Evolutionary conservation across 352 stramenopile genomes (phyloP).

Genomic region (Salisapilia sapeloensis): DNA sequence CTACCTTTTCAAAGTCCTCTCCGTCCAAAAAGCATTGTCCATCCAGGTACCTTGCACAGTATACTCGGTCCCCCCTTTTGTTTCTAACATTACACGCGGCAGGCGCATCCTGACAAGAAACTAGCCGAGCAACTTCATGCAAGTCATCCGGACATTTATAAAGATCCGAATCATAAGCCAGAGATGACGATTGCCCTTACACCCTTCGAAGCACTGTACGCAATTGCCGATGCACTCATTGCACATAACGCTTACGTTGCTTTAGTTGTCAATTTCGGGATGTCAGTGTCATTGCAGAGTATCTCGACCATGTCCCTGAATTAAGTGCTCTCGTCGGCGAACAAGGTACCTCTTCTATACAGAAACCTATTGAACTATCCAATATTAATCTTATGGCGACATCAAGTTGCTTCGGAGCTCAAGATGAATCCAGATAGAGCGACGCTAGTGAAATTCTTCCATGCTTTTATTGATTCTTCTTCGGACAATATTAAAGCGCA

Average conservation of each 20-base stretch:
- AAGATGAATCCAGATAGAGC: slow-evolving; percentile 13
- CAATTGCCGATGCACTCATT: slow-evolving; percentile 3
- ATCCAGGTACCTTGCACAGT: slow-evolving; percentile 91
- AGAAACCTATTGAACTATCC: background rate
- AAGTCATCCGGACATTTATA: slow-evolving; percentile 88
- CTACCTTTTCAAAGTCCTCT: slow-evolving; percentile 98
- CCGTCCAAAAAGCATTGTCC: slow-evolving; percentile 92
- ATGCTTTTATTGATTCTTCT: slow-evolving; percentile 64
- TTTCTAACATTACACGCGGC: background rate
- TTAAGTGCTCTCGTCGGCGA: slow-evolving; percentile 54
- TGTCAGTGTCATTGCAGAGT: slow-evolving; percentile 82
- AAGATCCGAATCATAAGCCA: slow-evolving; percentile 98
- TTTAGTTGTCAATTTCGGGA: slow-evolving; percentile 83
- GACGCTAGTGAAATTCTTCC: slow-evolving; percentile 54
- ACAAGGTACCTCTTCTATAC: slow-evolving; percentile 10
- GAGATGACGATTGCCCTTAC: slow-evolving; percentile 98
- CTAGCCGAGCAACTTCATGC: slow-evolving; percentile 68
- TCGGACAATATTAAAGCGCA: slow-evolving; percentile 42
- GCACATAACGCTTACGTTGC: no score
- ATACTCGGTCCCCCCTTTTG: background rate
- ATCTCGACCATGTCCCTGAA: slow-evolving; percentile 82
- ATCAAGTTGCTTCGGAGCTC: slow-evolving; percentile 7
- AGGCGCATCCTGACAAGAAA: slow-evolving; percentile 69
- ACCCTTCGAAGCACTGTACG: slow-evolving; percentile 88
- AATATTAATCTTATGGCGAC: slow-evolving; percentile 1